A percentile compares a stretch with the other conserved stretches of the same genome.
These are phyloP conservation scores for Leishmania turanica DNA, from an alignment of 208 protist species.

Conservation along the genomic window DNA sequence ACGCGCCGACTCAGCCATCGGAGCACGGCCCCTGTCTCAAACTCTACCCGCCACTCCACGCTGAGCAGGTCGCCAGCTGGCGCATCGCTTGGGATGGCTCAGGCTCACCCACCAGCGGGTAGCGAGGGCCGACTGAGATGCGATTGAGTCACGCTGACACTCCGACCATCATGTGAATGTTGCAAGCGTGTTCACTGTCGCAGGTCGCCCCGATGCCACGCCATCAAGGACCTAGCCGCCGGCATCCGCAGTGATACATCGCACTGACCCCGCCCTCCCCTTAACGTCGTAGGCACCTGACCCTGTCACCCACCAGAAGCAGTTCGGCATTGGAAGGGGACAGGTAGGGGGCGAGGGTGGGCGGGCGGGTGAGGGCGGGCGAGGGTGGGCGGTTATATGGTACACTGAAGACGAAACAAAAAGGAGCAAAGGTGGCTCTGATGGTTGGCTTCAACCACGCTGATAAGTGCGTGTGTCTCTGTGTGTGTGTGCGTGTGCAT, in stretches of 20 bases:
- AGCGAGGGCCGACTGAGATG: not conserved
- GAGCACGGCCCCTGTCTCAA: not conserved
- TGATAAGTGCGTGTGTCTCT: not conserved
- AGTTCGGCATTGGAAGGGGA: too few relatives aligned
- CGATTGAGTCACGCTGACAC: too few relatives aligned
- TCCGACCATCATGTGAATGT: too few relatives aligned
- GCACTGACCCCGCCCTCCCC: not conserved
- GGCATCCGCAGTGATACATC: not conserved
- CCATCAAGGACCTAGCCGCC: not conserved
- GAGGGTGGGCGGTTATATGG: not conserved
- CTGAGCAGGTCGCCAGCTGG: too few relatives aligned
- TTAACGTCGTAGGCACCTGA: too few relatives aligned
- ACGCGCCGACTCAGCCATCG: not conserved
- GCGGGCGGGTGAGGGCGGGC: too few relatives aligned
- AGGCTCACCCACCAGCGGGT: not conserved
- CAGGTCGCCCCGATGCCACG: not conserved
- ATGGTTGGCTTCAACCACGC: too few relatives aligned
- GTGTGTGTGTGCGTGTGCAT: not conserved
- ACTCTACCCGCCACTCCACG: not conserved
- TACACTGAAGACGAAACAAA: not conserved
- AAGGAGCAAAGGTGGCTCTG: not conserved
- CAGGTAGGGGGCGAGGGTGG: too few relatives aligned
- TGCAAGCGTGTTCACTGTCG: too few relatives aligned
- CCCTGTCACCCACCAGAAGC: too few relatives aligned
- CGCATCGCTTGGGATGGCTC: too few relatives aligned